Percentiles rank a stretch among this genome's conserved stretches.
phyloP scores from a whole-genome alignment of 352 stramenopile genomes.

The Globisporangium nagaii region DNA sequence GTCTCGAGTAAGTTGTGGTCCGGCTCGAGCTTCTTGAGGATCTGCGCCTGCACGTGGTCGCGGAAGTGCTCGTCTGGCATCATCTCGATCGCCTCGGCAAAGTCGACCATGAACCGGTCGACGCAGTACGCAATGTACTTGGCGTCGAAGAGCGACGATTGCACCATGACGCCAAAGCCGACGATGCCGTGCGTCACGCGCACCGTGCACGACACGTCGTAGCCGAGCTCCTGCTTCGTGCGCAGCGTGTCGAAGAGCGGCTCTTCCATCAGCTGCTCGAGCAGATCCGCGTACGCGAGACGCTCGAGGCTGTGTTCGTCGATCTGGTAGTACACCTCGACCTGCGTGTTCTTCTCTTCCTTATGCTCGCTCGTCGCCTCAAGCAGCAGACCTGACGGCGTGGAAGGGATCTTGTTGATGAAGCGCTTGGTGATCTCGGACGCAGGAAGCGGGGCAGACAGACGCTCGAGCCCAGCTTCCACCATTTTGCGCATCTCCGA shows the following conservation, averaged over 20 bases:
- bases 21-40: constrained; percentile 73
- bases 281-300: constrained; percentile 72
- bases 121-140: constrained; percentile 63
- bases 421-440: constrained; percentile 34
- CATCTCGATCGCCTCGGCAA: constrained; percentile 58
- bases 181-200: constrained; percentile 78
- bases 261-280: constrained; percentile 88
- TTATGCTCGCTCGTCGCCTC: constrained; percentile 63
- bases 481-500: constrained; percentile 30
- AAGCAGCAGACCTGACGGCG: constrained; percentile 37
- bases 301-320: constrained; percentile 52
- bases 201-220: constrained; percentile 86
- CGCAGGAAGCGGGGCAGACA: constrained; percentile 22
- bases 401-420: constrained; percentile 52
- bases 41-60: constrained; percentile 76
- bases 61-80: constrained; percentile 71
- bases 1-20: constrained; percentile 79
- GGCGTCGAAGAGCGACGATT: constrained; percentile 71
- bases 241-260: constrained; percentile 84
- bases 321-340: constrained; percentile 87
- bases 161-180: constrained; percentile 76
- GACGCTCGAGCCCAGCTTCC: constrained; percentile 32
- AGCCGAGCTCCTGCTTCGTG: constrained; percentile 87
- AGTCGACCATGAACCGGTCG: constrained; percentile 74
- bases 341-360: constrained; percentile 76